Percentiles rank a stretch among this genome's conserved stretches.
Evolutionary conservation across 75 land plant species (phyloP).

Genomic region (Azolla pinnata): DNA sequence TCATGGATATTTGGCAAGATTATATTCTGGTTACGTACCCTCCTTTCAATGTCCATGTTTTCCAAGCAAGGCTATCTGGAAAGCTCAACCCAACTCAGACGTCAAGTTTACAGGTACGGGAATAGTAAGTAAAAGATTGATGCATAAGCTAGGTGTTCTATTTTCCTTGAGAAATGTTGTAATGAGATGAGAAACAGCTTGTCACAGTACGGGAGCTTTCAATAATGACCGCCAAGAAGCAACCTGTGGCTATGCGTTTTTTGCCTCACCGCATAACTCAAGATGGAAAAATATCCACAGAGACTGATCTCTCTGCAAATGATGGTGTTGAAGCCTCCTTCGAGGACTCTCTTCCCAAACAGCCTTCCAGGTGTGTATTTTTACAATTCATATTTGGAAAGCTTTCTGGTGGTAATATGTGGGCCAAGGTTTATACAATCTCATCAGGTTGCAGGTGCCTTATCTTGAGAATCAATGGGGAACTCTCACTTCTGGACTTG

Average conservation of each 20-base stretch:
- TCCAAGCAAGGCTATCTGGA: constrained; percentile 67
- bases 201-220: constrained; percentile 95
- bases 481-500: constrained; percentile 87
- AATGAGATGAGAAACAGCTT: constrained; percentile 81
- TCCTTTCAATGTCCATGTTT: constrained; percentile 94
- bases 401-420: neutral
- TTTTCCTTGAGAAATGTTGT: constrained; percentile 11
- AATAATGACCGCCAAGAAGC: constrained; percentile 89
- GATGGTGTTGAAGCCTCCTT: constrained; percentile 18
- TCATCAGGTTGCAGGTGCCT: constrained; percentile 56
- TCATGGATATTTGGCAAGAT: constrained; percentile 90
- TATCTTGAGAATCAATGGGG: constrained; percentile 82
- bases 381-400: neutral
- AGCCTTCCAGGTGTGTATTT: constrained; percentile 61
- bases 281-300: constrained; percentile 15
- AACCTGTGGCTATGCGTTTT: constrained; percentile 88
- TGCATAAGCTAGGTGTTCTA: too few relatives aligned
- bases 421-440: neutral
- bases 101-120: constrained; percentile 66
- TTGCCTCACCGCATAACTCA: constrained; percentile 50
- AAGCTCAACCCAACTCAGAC: constrained; percentile 62
- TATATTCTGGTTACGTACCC: constrained; percentile 90
- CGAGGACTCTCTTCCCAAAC: constrained; percentile 28
- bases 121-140: too few relatives aligned
- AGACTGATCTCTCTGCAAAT: constrained; percentile 11